Evolutionary conservation across 2,329 filamentous ascomycete species (phyloP).

Genomic region (Balansia obtecta): DNA sequence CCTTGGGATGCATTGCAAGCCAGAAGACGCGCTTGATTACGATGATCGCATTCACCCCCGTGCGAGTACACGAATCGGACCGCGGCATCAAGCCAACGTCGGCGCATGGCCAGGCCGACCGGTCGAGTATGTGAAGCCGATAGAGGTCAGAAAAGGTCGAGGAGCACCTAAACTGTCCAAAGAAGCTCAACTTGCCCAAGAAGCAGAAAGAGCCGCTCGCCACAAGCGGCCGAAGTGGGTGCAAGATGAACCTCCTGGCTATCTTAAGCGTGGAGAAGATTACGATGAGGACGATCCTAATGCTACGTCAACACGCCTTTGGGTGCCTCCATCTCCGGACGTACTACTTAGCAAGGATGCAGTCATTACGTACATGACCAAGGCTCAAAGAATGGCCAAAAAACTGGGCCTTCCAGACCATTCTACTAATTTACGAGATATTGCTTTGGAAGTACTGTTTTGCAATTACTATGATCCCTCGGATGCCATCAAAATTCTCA

Average conservation of each 20-base stretch:
- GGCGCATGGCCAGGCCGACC: slow-evolving; percentile 74
- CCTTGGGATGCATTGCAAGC: slow-evolving; percentile 85
- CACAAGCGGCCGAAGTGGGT: slow-evolving; percentile 87
- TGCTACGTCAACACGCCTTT: slow-evolving; percentile 64
- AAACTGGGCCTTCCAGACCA: slow-evolving; percentile 58
- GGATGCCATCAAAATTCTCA: slow-evolving; percentile 57
- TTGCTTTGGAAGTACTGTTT: slow-evolving; percentile 64
- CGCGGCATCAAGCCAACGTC: slow-evolving; percentile 81
- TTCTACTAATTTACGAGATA: slow-evolving; percentile 80
- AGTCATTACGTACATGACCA: slow-evolving; percentile 65
- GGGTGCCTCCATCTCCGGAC: slow-evolving; percentile 57
- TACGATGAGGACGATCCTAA: slow-evolving; percentile 55
- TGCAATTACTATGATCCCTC: slow-evolving; percentile 59
- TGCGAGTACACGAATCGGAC: slow-evolving; percentile 82
- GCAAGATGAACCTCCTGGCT: slow-evolving; percentile 80
- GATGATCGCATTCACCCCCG: slow-evolving; percentile 96
- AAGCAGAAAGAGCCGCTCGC: slow-evolving; percentile 67
- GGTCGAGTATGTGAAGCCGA: slow-evolving; percentile 80
- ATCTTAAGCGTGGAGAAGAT: slow-evolving; percentile 75
- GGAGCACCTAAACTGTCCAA: slow-evolving; percentile 69
- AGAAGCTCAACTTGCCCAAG: slow-evolving; percentile 68
- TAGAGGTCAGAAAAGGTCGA: slow-evolving; percentile 75
- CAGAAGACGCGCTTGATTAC: slow-evolving; percentile 91
- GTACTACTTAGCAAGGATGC: slow-evolving; percentile 38
- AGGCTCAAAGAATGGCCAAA: slow-evolving; percentile 51